Evolutionary conservation across 2,329 filamentous ascomycete species (phyloP).

Genomic region (Colletotrichum chrysophilum): DNA sequence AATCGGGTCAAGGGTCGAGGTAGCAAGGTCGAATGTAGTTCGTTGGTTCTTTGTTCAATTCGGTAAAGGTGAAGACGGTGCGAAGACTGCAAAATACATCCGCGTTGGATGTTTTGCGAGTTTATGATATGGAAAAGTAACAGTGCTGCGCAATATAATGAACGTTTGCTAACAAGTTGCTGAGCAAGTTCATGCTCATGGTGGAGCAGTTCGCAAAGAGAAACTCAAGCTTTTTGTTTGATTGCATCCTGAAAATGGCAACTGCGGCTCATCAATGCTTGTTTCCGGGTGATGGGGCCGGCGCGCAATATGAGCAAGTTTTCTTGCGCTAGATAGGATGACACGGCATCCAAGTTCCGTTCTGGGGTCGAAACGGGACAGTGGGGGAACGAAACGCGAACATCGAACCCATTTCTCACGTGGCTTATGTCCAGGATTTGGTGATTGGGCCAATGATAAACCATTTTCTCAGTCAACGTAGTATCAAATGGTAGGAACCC

Average conservation of each 20-base stretch:
- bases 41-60: neutral
- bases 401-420: neutral
- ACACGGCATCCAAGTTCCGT: neutral
- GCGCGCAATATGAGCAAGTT: conserved; percentile 1
- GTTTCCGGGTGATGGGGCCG: neutral
- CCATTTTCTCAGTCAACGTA: neutral
- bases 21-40: neutral
- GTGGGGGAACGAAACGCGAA: neutral
- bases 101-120: neutral
- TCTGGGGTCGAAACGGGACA: neutral
- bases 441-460: neutral
- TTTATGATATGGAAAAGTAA: neutral
- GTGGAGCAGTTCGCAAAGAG: neutral
- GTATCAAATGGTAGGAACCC: neutral
- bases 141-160: neutral
- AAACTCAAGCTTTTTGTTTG: neutral
- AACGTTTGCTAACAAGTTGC: neutral
- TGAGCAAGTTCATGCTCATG: neutral
- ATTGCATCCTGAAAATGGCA: neutral
- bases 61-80: neutral
- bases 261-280: neutral
- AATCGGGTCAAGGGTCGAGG: neutral
- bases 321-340: neutral
- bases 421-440: neutral
- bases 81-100: rapidly evolving